Evolutionary conservation across 805 yeast genomes (phyloP), one percentile per base, ranked within the genome.

Genomic region (Nakazawaea siamensis): DNA sequence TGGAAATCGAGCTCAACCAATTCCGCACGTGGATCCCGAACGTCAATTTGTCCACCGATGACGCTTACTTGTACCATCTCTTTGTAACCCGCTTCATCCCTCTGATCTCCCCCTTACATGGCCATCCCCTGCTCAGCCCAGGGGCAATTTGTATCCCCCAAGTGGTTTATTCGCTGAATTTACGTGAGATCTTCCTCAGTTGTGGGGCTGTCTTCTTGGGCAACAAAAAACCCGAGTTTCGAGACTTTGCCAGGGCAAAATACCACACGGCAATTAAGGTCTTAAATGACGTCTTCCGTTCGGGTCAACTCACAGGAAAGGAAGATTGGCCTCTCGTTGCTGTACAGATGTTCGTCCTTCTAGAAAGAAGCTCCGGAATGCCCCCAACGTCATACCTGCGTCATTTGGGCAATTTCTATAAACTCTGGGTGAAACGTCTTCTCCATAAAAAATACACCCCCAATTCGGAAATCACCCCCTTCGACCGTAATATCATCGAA

Each of bases 271-370:
- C 59, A 2, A 33, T 43, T 5, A 28, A 42, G 6, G 30, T 53
- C 18, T 35, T 59, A 2, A 24, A 39, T n/a, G 38, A 42, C 10
- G 46, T 47, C 12, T 40, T 57, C 14, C 43, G 42, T n/a, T 33
- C 37, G 4, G 44, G 50, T 16, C 34, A 45, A 11, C 39, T 50
- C 3, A 43, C 43, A 18, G 58, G 57, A 5, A 51, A 55, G 13
- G 62, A 59, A 31, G 52, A 56, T 16, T 64, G 70, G 69, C 35
- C 64, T 1, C 42, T 62, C n/a, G 60, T 64, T 10, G 66, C 64
- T 5, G 52, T 58, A n/a, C 58, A 60, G 29, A 35, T 57, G 29
- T 42, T 63, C 21, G 61, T 67, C 36, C 46, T 66, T 6, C 52
- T 68, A 17, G 56, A 62, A 16, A 61, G 61, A 36, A 48, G 53